phyloP scores from a whole-genome alignment of 805 yeast genomes.

The Komagataella pseudopastoris region DNA sequence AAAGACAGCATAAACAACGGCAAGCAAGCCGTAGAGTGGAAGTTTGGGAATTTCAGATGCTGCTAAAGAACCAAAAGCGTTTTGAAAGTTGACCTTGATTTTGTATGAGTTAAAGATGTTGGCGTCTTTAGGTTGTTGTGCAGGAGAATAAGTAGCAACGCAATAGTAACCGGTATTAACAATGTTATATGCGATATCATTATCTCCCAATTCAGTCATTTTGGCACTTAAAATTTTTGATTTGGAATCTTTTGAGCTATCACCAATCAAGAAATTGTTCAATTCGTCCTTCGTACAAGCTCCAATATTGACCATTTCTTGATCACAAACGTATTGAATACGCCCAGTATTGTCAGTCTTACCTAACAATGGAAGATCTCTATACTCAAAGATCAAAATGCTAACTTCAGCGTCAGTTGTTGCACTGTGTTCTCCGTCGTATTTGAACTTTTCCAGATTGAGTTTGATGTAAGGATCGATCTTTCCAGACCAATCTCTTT shows the following conservation, averaged over 20 bases:
- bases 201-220: conserved; percentile 43
- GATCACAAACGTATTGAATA: conserved; percentile 63
- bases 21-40: conserved; percentile 76
- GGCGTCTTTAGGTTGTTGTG: conserved; percentile 11
- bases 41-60: conserved; percentile 88
- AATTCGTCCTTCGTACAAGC: conserved; percentile 40
- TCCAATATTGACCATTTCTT: conserved; percentile 38
- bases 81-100: conserved; percentile 72
- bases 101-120: conserved; percentile 26
- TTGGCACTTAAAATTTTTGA: conserved; percentile 44
- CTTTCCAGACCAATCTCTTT: conserved; percentile 78
- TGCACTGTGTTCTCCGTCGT: conserved; percentile 16
- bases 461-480: conserved; percentile 47
- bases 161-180: conserved; percentile 84
- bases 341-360: conserved; percentile 24
- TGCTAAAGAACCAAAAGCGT: conserved; percentile 80
- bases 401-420: conserved; percentile 28
- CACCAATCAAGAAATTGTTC: conserved; percentile 50
- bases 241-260: conserved; percentile 18
- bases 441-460: conserved; percentile 21
- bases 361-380: conserved; percentile 64
- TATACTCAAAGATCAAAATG: conserved; percentile 71
- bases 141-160: conserved; percentile 52
- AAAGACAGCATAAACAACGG: conserved; percentile 72
- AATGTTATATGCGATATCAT: conserved; percentile 50